Conservation (phyloP, 2,329 filamentous ascomycete species). For the Colletotrichum viniferum region DNA sequence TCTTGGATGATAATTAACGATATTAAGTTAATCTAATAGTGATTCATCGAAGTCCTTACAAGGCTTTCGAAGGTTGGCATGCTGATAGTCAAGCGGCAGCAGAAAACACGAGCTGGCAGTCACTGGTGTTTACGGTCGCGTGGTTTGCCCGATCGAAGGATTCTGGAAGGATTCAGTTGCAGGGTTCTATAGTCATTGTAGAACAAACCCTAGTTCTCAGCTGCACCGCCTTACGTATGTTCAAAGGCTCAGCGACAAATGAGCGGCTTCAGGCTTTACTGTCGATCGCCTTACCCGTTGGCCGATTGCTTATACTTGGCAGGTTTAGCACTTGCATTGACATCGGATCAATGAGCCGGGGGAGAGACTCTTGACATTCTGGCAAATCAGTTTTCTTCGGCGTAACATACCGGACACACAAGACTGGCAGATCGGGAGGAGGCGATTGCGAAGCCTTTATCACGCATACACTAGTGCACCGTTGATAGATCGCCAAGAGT, state of each 20-base stretch:
- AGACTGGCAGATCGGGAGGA: neutral
- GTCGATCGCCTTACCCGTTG: neutral
- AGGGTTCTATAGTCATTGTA: neutral
- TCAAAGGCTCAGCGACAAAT: neutral
- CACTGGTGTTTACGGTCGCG: neutral
- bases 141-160: neutral
- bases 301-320: neutral
- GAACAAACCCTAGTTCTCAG: neutral
- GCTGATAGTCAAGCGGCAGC: neutral
- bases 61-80: neutral
- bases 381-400: neutral
- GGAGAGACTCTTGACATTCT: neutral
- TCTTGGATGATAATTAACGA: rapidly evolving
- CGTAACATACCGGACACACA: neutral
- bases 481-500: neutral
- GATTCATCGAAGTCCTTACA: neutral
- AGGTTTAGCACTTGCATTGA: neutral
- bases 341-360: neutral
- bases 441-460: neutral
- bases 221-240: neutral
- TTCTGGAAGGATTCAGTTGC: neutral
- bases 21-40: neutral
- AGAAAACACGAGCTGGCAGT: neutral
- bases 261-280: neutral
- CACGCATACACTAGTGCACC: neutral